A percentile compares a stretch with the other conserved stretches of the same genome.
These are phyloP conservation scores for Ceraceosorus guamensis DNA, from an alignment of 1,284 basidiomycete genomes.

Conservation along the genomic window DNA sequence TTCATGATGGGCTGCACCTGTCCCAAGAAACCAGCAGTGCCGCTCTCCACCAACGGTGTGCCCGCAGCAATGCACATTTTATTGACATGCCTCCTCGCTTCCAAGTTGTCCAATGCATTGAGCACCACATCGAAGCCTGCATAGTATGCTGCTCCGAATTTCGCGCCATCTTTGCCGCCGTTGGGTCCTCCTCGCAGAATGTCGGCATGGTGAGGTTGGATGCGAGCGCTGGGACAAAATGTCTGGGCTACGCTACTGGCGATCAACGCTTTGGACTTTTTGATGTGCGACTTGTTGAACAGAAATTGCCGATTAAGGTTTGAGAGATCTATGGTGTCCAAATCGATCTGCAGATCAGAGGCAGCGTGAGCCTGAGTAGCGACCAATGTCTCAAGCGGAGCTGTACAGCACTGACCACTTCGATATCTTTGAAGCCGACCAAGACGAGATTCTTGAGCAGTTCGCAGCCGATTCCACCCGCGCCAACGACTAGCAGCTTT, in stretches of 20 bases:
- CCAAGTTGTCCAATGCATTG: conserved; percentile 85
- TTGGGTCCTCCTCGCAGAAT: conserved; percentile 58
- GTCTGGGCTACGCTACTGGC: conserved; percentile 78
- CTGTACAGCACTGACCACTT: conserved; percentile 51
- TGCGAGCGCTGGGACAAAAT: conserved; percentile 85
- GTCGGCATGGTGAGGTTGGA: conserved; percentile 85
- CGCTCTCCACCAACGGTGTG: conserved; percentile 88
- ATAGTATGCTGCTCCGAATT: conserved; percentile 87
- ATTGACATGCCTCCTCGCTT: conserved; percentile 58
- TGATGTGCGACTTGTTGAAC: conserved; percentile 94
- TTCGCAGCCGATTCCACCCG: conserved; percentile 96
- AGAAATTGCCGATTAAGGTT: conserved; percentile 97
- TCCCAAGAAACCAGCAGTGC: conserved; percentile 90
- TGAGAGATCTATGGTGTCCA: conserved; percentile 97
- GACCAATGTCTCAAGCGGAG: not conserved
- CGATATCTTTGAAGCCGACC: conserved; percentile 84
- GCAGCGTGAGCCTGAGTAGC: not conserved
- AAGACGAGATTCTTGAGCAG: conserved; percentile 91
- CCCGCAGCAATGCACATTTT: conserved; percentile 89
- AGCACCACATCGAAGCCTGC: conserved; percentile 81
- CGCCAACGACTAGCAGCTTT: conserved; percentile 74
- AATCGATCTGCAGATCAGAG: conserved; percentile 58
- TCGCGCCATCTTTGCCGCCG: conserved; percentile 56
- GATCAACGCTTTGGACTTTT: conserved; percentile 88
- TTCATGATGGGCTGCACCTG: conserved; percentile 57